These are phyloP conservation scores for Diospyros kaki DNA, from an alignment of 148 eudicot genomes.

Conservation along the genomic window DNA sequence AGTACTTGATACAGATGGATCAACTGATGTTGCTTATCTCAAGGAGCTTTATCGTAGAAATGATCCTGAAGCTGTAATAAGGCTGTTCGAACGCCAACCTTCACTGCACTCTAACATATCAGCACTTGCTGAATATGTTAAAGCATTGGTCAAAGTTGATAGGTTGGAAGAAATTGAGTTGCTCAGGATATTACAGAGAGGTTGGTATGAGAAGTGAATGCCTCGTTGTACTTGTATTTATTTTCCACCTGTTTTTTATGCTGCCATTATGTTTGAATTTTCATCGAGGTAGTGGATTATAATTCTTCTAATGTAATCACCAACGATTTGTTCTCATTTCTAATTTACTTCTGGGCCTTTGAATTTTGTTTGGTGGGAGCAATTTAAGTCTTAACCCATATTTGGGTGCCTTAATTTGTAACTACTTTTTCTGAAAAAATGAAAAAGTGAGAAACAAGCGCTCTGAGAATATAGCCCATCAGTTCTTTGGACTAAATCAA, in stretches of 20 bases:
- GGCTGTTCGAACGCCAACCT: slow-evolving; percentile 78
- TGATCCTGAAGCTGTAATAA: slow-evolving; percentile 88
- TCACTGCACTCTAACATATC: slow-evolving; percentile 66
- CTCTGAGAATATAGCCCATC: background rate
- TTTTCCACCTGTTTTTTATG: background rate
- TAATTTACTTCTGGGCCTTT: background rate
- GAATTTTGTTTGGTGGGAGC: background rate
- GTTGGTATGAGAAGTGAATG: slow-evolving; percentile 33
- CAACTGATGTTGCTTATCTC: slow-evolving; percentile 46
- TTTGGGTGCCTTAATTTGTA: too few species aligned
- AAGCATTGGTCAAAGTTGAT: slow-evolving; percentile 86
- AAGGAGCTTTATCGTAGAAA: slow-evolving; percentile 59
- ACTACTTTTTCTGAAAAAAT: too few species aligned
- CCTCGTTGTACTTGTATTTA: background rate
- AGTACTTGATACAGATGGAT: slow-evolving; percentile 58
- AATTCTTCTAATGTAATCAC: background rate
- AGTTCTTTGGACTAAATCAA: background rate
- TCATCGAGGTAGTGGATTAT: background rate
- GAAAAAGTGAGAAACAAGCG: background rate
- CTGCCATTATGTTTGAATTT: background rate
- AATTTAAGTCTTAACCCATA: too few species aligned
- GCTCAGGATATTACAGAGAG: slow-evolving; percentile 83
- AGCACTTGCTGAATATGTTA: slow-evolving; percentile 86
- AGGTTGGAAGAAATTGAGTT: slow-evolving; percentile 82
- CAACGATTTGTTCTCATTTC: background rate